phyloP scores from a whole-genome alignment of 2,329 filamentous ascomycete genomes.

The Botrytis aclada region DNA sequence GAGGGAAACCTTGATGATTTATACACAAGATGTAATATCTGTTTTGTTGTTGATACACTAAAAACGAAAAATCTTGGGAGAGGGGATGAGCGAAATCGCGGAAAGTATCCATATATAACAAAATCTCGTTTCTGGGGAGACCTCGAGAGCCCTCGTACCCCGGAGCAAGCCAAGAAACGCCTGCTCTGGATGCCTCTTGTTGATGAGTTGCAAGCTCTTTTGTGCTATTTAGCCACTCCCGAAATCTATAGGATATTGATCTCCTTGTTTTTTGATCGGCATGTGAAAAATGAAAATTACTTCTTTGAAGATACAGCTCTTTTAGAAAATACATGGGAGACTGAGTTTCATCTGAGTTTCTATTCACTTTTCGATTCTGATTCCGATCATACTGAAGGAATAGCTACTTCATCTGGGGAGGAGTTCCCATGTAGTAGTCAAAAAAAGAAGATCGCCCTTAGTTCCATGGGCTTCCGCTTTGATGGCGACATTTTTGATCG shows the following conservation, averaged over 20 bases:
- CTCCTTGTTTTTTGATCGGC: not conserved
- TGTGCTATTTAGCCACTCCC: not conserved
- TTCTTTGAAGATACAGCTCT: not conserved
- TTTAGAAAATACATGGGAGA: not conserved
- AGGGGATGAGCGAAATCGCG: rapidly evolving
- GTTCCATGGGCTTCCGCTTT: not conserved
- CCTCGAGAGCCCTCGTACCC: not conserved
- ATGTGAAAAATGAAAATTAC: not conserved
- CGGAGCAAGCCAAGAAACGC: not conserved
- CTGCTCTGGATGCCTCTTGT: not conserved
- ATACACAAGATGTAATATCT: rapidly evolving
- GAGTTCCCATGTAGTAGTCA: not conserved
- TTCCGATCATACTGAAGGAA: not conserved
- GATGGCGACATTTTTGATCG: not conserved
- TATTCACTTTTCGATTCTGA: not conserved
- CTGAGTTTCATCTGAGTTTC: not conserved
- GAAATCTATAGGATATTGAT: not conserved
- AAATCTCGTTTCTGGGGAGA: too few species aligned
- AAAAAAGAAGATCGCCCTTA: not conserved
- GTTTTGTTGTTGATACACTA: not conserved
- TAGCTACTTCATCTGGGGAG: not conserved
- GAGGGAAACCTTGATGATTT: rapidly evolving
- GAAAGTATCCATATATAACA: rapidly evolving
- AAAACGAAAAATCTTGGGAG: rapidly evolving
- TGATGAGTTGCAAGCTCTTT: not conserved